Base-by-base conservation (phyloP, 352 stramenopile species). In the Pythium volutum region DNA sequence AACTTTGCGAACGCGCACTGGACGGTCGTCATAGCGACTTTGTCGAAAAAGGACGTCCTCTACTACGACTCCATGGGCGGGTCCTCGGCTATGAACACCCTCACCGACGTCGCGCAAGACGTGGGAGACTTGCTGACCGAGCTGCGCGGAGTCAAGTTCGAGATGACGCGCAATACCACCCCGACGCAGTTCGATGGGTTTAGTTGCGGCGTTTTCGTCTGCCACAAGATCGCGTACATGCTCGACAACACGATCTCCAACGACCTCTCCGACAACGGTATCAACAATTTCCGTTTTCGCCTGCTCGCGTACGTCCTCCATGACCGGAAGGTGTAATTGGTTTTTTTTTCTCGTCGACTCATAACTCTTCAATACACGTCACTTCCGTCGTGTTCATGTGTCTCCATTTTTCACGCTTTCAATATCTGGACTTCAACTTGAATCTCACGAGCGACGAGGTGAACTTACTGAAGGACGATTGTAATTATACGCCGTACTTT, bases 281-380 rank as follows among this genome's bases (percentile, higher is more conserved):
- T 56, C 8, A 27, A 22, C 14, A 55, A 56, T 1, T 49, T 64
- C 23, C 46, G 47, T 11, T 64, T 56, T 31, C 46, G 47, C 5
- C 47, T 64, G 6, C 47, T 64, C 26, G 47, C 38, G 1, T 55
- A 56, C 47, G 36, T 56, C 3, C 47, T 64, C 18, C 42, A 39
- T 15, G 46, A 34, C n/a, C 6, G n/a, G n/a, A n/a, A n/a, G n/a
- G n/a, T n/a, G n/a, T n/a, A n/a, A n/a, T n/a, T n/a, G n/a, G n/a
- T n/a, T n/a, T 18, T 29, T 18, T n/a, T n/a, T n/a, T n/a, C n/a
- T n/a, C n/a, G 18, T 53, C 22, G 3, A 49, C 23, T 29, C 20
- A n/a, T n/a, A n/a, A n/a, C 15, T 20, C 15, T 25, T 46, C 14
- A 46, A 46, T 46, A 46, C 39, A 46, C 9, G 14, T 23, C n/a